These are phyloP conservation scores for Veloboletus limbatus DNA, from an alignment of 1,284 basidiomycete species.

Conservation along the genomic window DNA sequence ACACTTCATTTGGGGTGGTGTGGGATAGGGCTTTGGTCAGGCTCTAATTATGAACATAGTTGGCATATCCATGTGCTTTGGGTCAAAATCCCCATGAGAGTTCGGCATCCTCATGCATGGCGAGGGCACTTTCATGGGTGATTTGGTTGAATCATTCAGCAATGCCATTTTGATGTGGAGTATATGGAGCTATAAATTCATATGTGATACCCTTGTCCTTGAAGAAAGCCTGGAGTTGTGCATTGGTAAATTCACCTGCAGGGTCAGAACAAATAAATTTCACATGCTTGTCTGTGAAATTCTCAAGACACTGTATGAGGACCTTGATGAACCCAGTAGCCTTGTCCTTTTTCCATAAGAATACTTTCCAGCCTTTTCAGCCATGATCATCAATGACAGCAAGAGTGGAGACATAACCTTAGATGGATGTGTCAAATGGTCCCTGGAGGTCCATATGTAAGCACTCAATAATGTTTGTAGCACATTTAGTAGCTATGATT, in stretches of 20 bases:
- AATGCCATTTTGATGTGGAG: conserved; percentile 4
- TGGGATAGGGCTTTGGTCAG: not conserved
- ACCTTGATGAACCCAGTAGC: not conserved
- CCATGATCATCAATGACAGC: conserved; percentile 9
- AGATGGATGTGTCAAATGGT: conserved; percentile 2
- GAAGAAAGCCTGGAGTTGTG: not conserved
- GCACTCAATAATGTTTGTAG: not conserved
- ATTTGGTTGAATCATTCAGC: conserved; percentile 4
- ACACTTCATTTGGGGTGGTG: not conserved
- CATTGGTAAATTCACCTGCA: not conserved
- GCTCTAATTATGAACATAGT: not conserved
- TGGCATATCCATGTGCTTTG: no score
- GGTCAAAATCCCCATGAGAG: no score
- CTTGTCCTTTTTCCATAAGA: conserved; percentile 9
- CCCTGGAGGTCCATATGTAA: conserved; percentile 15
- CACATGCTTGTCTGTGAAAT: not conserved
- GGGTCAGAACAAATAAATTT: conserved; percentile 3
- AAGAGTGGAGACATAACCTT: conserved; percentile 5
- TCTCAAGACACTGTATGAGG: not conserved
- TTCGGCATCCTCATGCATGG: no score
- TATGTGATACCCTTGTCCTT: not conserved
- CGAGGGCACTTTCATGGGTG: no score
- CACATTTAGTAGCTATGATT: not conserved
- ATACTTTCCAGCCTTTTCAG: conserved; percentile 13
- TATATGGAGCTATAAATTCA: not conserved